phyloP scores from a whole-genome alignment of 768 basidiomycete genomes.

The Jaapia argillacea region DNA sequence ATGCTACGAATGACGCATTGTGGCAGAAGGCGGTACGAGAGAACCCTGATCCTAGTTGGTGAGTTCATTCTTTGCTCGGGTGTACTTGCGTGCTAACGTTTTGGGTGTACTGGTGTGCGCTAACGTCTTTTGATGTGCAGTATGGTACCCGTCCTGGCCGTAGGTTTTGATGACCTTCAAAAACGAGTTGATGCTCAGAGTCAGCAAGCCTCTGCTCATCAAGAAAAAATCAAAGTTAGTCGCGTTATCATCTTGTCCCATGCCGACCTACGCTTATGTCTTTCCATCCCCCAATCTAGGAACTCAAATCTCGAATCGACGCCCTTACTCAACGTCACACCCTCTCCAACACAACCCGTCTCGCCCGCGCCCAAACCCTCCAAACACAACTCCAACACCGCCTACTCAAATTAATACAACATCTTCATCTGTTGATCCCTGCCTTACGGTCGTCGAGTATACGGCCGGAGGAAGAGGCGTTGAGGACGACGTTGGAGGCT shows the following conservation, averaged over 20 bases:
- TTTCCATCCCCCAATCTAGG: conserved; percentile 22
- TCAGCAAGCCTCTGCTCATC: conserved; percentile 53
- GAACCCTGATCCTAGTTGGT: conserved; percentile 79
- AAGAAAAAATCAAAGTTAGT: conserved; percentile 50
- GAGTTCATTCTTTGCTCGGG: conserved; percentile 16
- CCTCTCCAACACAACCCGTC: conserved; percentile 57
- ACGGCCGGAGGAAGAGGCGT: conserved; percentile 68
- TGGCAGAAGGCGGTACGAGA: conserved; percentile 77
- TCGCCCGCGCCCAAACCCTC: conserved; percentile 47
- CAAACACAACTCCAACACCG: conserved; percentile 68
- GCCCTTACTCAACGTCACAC: conserved; percentile 52
- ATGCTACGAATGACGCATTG: conserved; percentile 57
- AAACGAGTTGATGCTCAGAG: conserved; percentile 70
- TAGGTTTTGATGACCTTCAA: conserved; percentile 76
- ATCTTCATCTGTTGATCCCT: conserved; percentile 73
- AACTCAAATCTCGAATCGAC: conserved; percentile 56
- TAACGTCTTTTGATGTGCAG: conserved; percentile 24
- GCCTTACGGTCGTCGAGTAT: conserved; percentile 66
- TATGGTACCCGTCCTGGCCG: conserved; percentile 69
- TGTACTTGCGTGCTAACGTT: no score
- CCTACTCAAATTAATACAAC: conserved; percentile 58
- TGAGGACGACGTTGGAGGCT: conserved; percentile 62
- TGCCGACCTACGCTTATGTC: background rate
- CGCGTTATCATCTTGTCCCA: background rate
- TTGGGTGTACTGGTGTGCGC: background rate